Percentiles rank a stretch among this genome's conserved stretches.
phyloP scores from a whole-genome alignment of 164 flowering plant genomes.

The Paratinospora sagittata region DNA sequence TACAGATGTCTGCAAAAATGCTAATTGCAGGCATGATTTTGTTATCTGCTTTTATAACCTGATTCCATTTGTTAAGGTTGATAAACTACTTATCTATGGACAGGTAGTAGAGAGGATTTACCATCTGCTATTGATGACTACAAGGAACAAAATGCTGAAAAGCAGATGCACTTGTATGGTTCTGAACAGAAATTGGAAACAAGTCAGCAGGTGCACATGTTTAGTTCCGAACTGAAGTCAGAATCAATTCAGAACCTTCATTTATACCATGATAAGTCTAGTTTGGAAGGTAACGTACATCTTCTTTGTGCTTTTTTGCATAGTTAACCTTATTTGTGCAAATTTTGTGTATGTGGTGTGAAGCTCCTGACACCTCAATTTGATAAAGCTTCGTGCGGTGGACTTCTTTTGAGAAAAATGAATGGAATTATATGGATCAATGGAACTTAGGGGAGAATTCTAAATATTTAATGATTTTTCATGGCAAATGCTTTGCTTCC shows the following conservation, averaged over 20 bases:
- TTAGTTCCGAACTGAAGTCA: slow-evolving; percentile 27
- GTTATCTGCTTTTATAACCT: slow-evolving; percentile 1
- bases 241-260: slow-evolving; percentile 32
- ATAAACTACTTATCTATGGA: slow-evolving; percentile 18
- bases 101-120: slow-evolving; percentile 75
- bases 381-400: background rate
- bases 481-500: background rate
- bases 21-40: background rate
- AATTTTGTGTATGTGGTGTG: no score
- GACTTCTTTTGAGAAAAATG: background rate
- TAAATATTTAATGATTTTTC: no score
- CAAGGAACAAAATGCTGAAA: slow-evolving; percentile 34
- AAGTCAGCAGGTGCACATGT: slow-evolving; percentile 21
- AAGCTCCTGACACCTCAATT: background rate
- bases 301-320: background rate
- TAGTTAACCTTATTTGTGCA: background rate
- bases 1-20: background rate
- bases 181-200: slow-evolving; percentile 32
- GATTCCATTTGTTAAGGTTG: background rate
- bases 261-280: slow-evolving; percentile 28
- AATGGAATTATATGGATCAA: no score
- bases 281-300: slow-evolving; percentile 37
- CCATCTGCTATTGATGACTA: slow-evolving; percentile 35
- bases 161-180: slow-evolving; percentile 24
- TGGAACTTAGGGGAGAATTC: no score